phyloP scores from a whole-genome alignment of 2,329 filamentous ascomycete species.

The Aphanocladium album region DNA sequence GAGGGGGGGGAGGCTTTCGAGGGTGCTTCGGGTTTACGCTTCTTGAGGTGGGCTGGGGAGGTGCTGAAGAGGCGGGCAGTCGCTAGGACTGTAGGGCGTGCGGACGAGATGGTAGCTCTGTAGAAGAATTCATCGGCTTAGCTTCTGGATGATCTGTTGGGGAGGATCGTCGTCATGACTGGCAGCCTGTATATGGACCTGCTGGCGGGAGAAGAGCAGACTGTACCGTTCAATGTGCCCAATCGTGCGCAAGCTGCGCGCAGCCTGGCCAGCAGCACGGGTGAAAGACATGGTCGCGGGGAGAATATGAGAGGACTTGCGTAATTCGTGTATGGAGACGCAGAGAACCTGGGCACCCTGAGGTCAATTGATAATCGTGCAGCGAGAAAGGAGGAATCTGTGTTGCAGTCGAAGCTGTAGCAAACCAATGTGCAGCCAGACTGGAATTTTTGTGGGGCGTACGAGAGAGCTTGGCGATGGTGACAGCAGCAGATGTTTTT shows the following conservation, averaged over 20 bases:
- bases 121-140: not conserved
- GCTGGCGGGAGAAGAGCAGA: not conserved
- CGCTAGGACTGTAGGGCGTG: not conserved
- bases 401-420: not conserved
- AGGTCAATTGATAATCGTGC: not conserved
- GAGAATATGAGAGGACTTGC: not conserved
- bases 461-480: not conserved
- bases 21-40: constrained; percentile 28
- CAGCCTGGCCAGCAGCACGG: not conserved
- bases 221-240: not conserved
- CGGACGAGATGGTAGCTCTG: not conserved
- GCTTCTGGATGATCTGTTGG: not conserved
- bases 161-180: not conserved
- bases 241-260: not conserved
- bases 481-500: no score
- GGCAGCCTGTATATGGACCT: not conserved
- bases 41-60: constrained; percentile 29
- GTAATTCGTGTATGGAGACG: not conserved
- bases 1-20: constrained; percentile 16
- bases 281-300: not conserved
- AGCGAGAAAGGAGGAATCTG: not conserved
- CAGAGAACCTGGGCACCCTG: not conserved
- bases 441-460: not conserved
- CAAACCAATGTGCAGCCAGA: not conserved
- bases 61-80: constrained; percentile 23